Conservation (phyloP, 768 basidiomycete genomes). For the Boletus pseudo-olivaceus region DNA sequence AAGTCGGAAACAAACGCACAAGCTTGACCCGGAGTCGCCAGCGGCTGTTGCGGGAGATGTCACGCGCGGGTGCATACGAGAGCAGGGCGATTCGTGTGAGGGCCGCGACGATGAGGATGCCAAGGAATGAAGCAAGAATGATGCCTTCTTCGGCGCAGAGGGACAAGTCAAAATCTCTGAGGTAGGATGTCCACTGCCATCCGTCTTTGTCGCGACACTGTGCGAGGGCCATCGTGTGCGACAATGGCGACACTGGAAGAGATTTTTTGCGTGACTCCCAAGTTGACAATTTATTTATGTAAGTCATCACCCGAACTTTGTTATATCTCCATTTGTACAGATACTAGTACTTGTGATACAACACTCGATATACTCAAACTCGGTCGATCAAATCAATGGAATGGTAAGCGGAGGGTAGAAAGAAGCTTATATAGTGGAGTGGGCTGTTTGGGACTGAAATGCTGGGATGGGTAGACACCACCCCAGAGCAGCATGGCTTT, state of each 20-base stretch:
- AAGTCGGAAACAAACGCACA: slow-evolving; percentile 41
- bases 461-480: no score
- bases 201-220: slow-evolving; percentile 58
- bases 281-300: no score
- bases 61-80: slow-evolving; percentile 23
- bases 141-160: slow-evolving; percentile 79
- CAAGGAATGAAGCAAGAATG: slow-evolving; percentile 52
- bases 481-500: no score
- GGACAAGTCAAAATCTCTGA: slow-evolving; percentile 71
- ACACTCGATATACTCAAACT: no score
- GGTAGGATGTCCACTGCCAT: slow-evolving; percentile 56
- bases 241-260: not conserved
- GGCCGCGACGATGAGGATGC: slow-evolving; percentile 41
- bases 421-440: no score
- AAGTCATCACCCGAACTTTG: no score
- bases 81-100: slow-evolving; percentile 37
- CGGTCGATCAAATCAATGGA: no score
- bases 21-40: slow-evolving; percentile 59
- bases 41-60: slow-evolving; percentile 45
- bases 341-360: no score
- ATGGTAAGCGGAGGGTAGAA: no score
- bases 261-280: no score
- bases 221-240: slow-evolving; percentile 31
- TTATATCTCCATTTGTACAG: no score
- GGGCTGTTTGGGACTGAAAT: no score